A percentile compares a stretch with the other conserved stretches of the same genome.
Conservation (phyloP, 108 stramenopile genomes). For the Pseudonitzschia pungens region DNA sequence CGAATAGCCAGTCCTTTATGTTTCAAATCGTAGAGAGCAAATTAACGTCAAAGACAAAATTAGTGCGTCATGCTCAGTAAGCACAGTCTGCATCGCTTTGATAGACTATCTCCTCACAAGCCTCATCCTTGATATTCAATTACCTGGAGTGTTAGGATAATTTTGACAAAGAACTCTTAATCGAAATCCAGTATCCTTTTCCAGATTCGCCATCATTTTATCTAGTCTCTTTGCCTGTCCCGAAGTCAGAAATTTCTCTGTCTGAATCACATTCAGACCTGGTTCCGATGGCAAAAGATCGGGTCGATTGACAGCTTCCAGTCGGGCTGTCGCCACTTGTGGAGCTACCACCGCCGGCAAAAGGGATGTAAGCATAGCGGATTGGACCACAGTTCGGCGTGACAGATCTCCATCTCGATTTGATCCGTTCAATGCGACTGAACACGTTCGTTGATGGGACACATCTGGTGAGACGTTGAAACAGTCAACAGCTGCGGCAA, state of each 20-base stretch:
- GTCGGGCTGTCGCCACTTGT: constrained; percentile 57
- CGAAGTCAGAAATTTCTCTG: constrained; percentile 77
- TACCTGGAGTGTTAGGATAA: constrained; percentile 80
- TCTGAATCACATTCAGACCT: constrained; percentile 80
- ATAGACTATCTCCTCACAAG: background rate
- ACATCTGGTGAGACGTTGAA: constrained; percentile 1
- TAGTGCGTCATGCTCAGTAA: too few species aligned
- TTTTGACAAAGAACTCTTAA: constrained; percentile 69
- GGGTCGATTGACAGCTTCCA: constrained; percentile 85
- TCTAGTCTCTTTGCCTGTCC: constrained; percentile 80
- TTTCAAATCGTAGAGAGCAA: too few species aligned
- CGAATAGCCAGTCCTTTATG: constrained; percentile 53
- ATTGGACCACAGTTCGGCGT: constrained; percentile 14
- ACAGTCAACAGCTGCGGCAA: background rate
- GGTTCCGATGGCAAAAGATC: constrained; percentile 71
- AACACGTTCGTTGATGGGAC: background rate
- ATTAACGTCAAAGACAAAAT: too few species aligned
- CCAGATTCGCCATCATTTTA: constrained; percentile 60
- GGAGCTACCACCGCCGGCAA: constrained; percentile 45
- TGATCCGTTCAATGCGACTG: background rate
- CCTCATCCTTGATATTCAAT: background rate
- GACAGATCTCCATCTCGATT: constrained; percentile 17
- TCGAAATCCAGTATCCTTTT: constrained; percentile 79
- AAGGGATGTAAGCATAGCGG: constrained; percentile 10
- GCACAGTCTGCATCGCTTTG: too few species aligned